Base-by-base conservation (phyloP, 2,329 filamentous ascomycete genomes). In the Aspergillus sojae region DNA sequence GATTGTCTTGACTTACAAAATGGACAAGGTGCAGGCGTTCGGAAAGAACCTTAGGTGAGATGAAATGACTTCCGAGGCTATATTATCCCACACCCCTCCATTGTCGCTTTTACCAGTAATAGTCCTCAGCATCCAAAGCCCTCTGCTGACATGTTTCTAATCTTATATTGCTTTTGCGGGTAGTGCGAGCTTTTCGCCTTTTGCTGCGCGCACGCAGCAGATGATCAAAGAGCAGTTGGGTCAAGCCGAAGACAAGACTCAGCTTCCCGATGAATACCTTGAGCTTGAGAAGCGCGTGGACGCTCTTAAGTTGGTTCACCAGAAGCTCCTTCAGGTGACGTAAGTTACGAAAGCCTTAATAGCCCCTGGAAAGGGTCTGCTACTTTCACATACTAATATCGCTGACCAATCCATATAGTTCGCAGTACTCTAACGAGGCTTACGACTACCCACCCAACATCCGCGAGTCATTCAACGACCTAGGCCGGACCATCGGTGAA, bases 241-340 rank as follows among this genome's bases (percentile, higher is more conserved):
- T 58, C 92, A 96, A 81, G 92, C 89, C 66, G 94, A 97, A 70
- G 95, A 98, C 80, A 97, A 95, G 93, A 99, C 95, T 68, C 91
- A 98, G 82, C 92, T 99, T 50, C 95, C 95, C 53, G 90, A 94
- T 71, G 95, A 98, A 81, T 99, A 99, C 81, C 92, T 97, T 77
- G 94, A 98, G 81, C 91, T 99, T 66, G 95, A 99, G 88, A 97
- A 97, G 87, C 90, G 94, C 70, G 93, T 98, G 74, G 95, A 99
- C 88, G 95, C 95, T 64, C 85, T 99, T 77, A 98, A 97, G 85
- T 89, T 91, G 77, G 95, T 96, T 64, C 95, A 99, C 81, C 93
- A 96, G 83, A 97, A 96, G 85, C 92, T 99, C 85, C 89, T 99
- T 67, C 89, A 93, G 71, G 95, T 98, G 77, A 99, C 95, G 92